Conservation (phyloP, 2,329 filamentous ascomycete species). For the Pezicula neosporulosa region DNA sequence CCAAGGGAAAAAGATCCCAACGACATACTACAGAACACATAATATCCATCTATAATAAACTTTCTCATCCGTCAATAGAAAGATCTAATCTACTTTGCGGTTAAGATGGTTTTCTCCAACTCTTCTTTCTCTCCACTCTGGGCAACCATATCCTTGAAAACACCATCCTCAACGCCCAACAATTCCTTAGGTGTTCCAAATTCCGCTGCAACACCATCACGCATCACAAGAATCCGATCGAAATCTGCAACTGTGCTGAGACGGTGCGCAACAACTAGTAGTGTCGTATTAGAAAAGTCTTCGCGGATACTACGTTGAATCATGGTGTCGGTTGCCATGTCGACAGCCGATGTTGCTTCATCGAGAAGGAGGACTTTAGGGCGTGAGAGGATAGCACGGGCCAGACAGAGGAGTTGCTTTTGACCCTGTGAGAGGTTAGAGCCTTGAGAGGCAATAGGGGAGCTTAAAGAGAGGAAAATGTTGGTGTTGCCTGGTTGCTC, state of each 20-base stretch:
- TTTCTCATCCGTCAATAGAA: conserved; percentile 5
- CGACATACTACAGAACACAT: too few species aligned
- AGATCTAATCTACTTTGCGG: conserved; percentile 6
- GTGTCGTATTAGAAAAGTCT: conserved; percentile 64
- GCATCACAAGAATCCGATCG: conserved; percentile 67
- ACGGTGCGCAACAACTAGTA: conserved; percentile 71
- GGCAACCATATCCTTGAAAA: conserved; percentile 18
- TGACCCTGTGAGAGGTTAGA: conserved; percentile 71
- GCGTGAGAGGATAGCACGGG: conserved; percentile 63
- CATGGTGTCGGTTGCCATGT: conserved; percentile 68
- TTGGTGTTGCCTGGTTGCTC: conserved; percentile 49
- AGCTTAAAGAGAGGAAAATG: conserved; percentile 57
- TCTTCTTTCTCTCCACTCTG: conserved; percentile 17
- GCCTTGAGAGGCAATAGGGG: conserved; percentile 64
- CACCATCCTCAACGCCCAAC: conserved; percentile 14
- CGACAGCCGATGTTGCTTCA: conserved; percentile 72
- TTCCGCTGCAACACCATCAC: conserved; percentile 63
- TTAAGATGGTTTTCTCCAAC: conserved; percentile 4
- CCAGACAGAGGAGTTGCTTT: conserved; percentile 68
- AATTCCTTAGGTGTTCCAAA: conserved; percentile 61
- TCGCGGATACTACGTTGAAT: conserved; percentile 73
- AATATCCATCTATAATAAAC: conserved; percentile 7
- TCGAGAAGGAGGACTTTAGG: conserved; percentile 74
- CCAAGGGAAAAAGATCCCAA: too few species aligned
- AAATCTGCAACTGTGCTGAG: conserved; percentile 74